Evolutionary conservation across 306 rosid genomes (phyloP).

Genomic region (Begonia loranthoides): DNA sequence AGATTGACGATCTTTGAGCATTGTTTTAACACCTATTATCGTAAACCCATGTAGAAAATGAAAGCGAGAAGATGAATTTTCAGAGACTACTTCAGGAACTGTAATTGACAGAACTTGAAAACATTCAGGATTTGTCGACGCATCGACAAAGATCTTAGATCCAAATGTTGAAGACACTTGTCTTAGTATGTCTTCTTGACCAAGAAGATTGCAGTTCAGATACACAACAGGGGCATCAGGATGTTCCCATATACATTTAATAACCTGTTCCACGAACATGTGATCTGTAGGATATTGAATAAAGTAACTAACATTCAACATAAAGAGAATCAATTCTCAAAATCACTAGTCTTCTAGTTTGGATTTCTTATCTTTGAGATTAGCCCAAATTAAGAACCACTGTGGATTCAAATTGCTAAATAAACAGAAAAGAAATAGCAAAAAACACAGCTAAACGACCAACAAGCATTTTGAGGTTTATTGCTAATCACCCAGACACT

Average conservation of each 20-base stretch:
- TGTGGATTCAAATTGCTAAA: too few species aligned
- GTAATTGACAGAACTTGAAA: constrained; percentile 32
- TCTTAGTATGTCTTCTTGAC: constrained; percentile 64
- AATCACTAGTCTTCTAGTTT: too few species aligned
- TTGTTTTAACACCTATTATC: constrained; percentile 38
- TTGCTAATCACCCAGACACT: too few species aligned
- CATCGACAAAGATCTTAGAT: constrained; percentile 50
- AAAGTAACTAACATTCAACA: too few species aligned
- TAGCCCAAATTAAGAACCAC: too few species aligned
- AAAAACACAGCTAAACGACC: too few species aligned
- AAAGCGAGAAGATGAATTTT: constrained; percentile 61
- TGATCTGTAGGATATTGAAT: background rate
- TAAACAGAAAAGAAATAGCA: too few species aligned
- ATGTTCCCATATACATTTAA: constrained; percentile 77
- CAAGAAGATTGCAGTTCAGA: constrained; percentile 55
- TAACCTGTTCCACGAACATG: constrained; percentile 25
- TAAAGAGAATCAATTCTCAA: too few species aligned
- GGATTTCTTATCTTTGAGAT: too few species aligned
- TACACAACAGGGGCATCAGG: constrained; percentile 47
- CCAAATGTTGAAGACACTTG: constrained; percentile 61
- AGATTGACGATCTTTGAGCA: constrained; percentile 36
- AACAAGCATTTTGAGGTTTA: too few species aligned
- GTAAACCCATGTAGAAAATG: constrained; percentile 58
- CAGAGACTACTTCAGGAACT: constrained; percentile 44
- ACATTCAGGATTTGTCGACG: constrained; percentile 34